Evolutionary conservation across 2,329 filamentous ascomycete species (phyloP), one percentile per base, ranked within the genome.

Genomic region (Chrysosporium keratinophilum): DNA sequence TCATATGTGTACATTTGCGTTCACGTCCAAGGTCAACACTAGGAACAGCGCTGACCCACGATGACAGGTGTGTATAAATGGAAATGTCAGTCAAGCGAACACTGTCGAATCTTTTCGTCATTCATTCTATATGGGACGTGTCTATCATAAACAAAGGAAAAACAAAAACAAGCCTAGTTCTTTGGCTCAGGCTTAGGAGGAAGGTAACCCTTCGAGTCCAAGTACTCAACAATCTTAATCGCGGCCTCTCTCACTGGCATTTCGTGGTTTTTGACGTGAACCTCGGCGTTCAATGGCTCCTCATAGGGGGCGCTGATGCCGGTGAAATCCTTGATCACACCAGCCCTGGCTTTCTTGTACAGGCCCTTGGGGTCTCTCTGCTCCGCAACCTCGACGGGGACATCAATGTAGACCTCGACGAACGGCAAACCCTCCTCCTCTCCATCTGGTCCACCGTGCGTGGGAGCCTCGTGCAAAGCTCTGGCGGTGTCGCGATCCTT

Each of bases 301-400:
- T 98, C 93, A 69, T 98, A 98, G 1, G 93, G 93, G 31, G 91
- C 89, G 61, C 85, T 90, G 65, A 97, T 88, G 54, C 93, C 93
- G 1, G 93, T 98, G 69, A 98, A 98, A 62, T 97, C 88, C 73
- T 94, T 93, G 72, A 97, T 97, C 70, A 94, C 83, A 43, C 93
- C 93, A 50, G 87, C 84, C 43, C 91, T 78, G 11, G 93, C 93
- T 81, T 95, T 95, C 79, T 95, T 95, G 76, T 98, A 98, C 57
- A 97, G 75, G 4, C 91, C 93, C 81, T 98, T 98, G 47, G 93
- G 93, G 67, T 98, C 93, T 59, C 93, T 83, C 79, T 91, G 78
- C 80, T 97, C 91, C 37, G 93, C 91, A 43, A 93, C 88, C 71
- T 88, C 87, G 61, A 97, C 79, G 12, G 89, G 87, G 11, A 97